Evolutionary conservation across 2,329 filamentous ascomycete genomes (phyloP), one percentile per base, ranked within the genome.

Genomic region (Pezicula radicicola): DNA sequence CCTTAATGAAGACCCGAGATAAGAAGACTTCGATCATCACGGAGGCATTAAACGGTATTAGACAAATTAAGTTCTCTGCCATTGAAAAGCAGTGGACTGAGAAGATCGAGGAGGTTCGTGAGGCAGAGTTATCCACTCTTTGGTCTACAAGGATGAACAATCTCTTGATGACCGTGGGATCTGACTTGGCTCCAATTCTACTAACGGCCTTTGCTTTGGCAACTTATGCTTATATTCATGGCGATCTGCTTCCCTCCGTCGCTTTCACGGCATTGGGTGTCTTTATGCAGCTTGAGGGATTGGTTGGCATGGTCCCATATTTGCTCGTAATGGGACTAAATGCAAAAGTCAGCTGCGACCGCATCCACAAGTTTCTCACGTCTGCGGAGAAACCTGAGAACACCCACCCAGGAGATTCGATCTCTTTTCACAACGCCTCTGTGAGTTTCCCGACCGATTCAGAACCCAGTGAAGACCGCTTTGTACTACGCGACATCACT

Each of bases 1-100:
- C 74, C 40, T 67, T 92, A 49, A 91, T 91, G 87, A 87, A 85
- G 64, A 75, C 83, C 33, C 78, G 88, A 39, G 89, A 92, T 63
- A 77, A 83, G 52, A 91, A 91, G 68, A 77, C 90, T 66, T 83
- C 80, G 0, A 77, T 90, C 15, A 77, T 92, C 30, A 88, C 87
- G 1, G 88, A 92, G 66, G 87, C 84, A 0, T 71, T 92, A 0
- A 79, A 87, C 57, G 88, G 88, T 7, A 91, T 92, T 56, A 81
- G 88, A 2, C 89, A 92, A 66, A 89, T 92, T 70, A 92, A 92
- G 64, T 91, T 92, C 60, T 87, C 87, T 0, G 88, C 88, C 1
- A 70, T 89, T 3, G 89, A 92, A 66, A 70, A 74, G 27, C 80
- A 88, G 59, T 92, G 88, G 88, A 81, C 89, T 66, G 74, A 76